Percentiles rank a stretch among this genome's conserved stretches.
Conservation (phyloP, 176 grass and related monocot species). For the Oryza coarctata region DNA sequence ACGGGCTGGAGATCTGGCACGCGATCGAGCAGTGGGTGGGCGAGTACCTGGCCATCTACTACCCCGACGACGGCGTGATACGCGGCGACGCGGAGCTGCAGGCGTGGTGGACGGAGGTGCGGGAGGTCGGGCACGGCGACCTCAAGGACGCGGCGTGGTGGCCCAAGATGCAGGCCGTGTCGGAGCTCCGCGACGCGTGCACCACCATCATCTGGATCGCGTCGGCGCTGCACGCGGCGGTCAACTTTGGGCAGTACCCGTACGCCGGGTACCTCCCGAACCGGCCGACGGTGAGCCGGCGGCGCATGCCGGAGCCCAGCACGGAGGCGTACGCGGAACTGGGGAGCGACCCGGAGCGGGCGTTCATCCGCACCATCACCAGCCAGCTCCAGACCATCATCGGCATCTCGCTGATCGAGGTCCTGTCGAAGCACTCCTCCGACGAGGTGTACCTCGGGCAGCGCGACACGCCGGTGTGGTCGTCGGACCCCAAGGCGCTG, state of each 20-base stretch:
- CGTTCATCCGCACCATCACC: constrained; percentile 68
- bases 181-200: constrained; percentile 58
- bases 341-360: constrained; percentile 46
- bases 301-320: constrained; percentile 54
- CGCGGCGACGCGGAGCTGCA: constrained; percentile 62
- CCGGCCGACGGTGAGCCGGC: constrained; percentile 71
- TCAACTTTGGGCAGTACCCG: constrained; percentile 89
- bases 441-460: constrained; percentile 82
- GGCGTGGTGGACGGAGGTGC: constrained; percentile 83
- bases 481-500: constrained; percentile 46
- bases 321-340: constrained; percentile 53
- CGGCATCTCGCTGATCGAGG: constrained; percentile 68
- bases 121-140: constrained; percentile 87
- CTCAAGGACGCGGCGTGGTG: constrained; percentile 61
- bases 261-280: constrained; percentile 80
- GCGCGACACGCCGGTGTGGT: constrained; percentile 68
- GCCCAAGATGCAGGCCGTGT: constrained; percentile 45
- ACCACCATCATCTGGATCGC: constrained; percentile 79
- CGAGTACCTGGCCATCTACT: constrained; percentile 78
- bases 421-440: constrained; percentile 70
- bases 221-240: constrained; percentile 82
- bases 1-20: constrained; percentile 71
- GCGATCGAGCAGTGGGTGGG: constrained; percentile 68
- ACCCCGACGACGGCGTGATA: constrained; percentile 44
- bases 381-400: constrained; percentile 86